Base-by-base conservation (phyloP, 352 stramenopile genomes). In the Phytophthora constricta region DNA sequence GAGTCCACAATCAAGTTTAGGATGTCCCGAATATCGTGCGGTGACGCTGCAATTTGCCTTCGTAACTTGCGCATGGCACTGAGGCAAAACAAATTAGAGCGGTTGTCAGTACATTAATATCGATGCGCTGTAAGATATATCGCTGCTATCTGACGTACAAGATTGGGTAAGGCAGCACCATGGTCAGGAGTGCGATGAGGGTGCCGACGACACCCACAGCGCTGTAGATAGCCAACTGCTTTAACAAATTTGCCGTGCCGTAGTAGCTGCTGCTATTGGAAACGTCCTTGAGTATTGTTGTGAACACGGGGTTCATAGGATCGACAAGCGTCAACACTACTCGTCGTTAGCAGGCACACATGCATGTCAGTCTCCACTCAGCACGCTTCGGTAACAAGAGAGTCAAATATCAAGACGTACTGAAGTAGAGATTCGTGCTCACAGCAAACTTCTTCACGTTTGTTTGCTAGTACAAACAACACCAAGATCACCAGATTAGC, bases 401-500 rank as follows among this genome's bases (percentile, higher is more conserved):
- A 10, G 2, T 10, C 34, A 42, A 4, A 16, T 16, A 3, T 62
- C 13, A 7, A 9, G 31, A 69, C 78, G n/a, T 72, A 91, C 83
- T 85, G 75, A 92, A 92, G 67, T 88, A 94, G 31, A 91, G 58
- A 55, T 91, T 94, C 9, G 82, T 90, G 58, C 80, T 83, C 13
- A 92, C 74, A 13, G 84, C 82, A 42, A 91, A 94, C 53, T 90
- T 92, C 61, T 94, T 90, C 7, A 89, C 80, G 33, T 91, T 94
- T 16, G 41, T 68, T 77, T 88, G 70, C 74, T 85, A 22, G 2
- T 62, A 39, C 28, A 17, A 42, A 22, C 4, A 43, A 46, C 22
- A 50, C 27, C 3, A 61, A 25, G 20, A 43, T 33, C 48, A 50
- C 3, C 37, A 19, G 14, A 8, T 68, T 47, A 65, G 33, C 2